Base-by-base conservation (phyloP, 345 rosid species). In the Mallotus nudiflorus region DNA sequence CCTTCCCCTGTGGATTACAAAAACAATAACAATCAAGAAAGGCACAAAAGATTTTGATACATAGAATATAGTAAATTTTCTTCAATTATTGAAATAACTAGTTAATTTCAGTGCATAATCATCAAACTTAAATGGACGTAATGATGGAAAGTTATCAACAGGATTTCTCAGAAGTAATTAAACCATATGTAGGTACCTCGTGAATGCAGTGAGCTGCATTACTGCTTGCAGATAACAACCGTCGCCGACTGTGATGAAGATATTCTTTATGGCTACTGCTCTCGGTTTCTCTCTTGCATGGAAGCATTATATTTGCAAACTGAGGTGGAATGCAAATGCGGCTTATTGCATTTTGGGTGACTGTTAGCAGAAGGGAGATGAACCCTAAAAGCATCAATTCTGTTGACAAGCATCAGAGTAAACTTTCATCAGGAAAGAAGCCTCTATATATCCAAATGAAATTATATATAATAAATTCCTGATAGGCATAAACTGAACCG, bases 331-430 rank as follows among this genome's bases (percentile, higher is more conserved):
- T 81, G 80, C 98, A 94, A 9, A 88, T 80, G 35, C 76, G 76
- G 66, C 81, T 81, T 37, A 94, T 84, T 24, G 79, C 52, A 29
- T 76, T 51, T 73, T 90, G 97, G 55, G 83, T 82, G 13, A 87
- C 95, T 3, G 90, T 87, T 61, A 94, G 71, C 68, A 94, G 73
- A 22, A 94, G 86, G 50, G 98, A 94, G 50, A 91, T 88, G 82
- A 94, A 91, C 51, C 98, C 98, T 1, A 94, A 79, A 35, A 94
- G 91, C 98, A 91, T 94, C 90, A 94, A 73, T 68, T 94, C 98
- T 94, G 87, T 76, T 40, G 54, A 25, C 67, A 70, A 65, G 55
- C 65, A 86, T 20, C 55, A 72, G 57, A 35, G 67, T 5, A 46
- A 45, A 48, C 62, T 70, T 61, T 60, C 56, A 50, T 81, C 64